Percentiles rank a stretch among this genome's conserved stretches.
Conservation (phyloP, 2,329 filamentous ascomycete species). For the Scortechinia acanthostroma region DNA sequence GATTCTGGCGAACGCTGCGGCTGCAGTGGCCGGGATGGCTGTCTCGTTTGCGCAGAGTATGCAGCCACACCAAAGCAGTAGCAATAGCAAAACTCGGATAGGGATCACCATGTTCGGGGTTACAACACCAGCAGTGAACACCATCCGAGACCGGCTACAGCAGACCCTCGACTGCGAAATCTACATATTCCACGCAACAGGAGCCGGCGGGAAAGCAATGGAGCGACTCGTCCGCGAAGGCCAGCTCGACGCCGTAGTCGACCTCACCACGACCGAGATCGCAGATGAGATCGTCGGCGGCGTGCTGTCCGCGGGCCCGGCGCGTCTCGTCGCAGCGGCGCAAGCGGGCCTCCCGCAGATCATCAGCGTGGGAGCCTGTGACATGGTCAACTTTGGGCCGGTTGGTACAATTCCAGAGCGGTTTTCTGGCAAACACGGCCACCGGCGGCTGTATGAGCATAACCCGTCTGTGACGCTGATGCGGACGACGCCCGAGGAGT, state of each 20-base stretch:
- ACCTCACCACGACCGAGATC: slow-evolving; percentile 54
- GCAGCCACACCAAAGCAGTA: slow-evolving; percentile 6
- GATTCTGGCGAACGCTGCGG: slow-evolving; percentile 44
- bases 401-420: slow-evolving; percentile 36
- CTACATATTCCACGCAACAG: slow-evolving; percentile 53
- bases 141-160: slow-evolving; percentile 31
- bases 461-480: slow-evolving; percentile 51
- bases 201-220: slow-evolving; percentile 52
- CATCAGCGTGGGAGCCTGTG: slow-evolving; percentile 34
- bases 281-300: slow-evolving; percentile 46
- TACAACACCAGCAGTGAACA: slow-evolving; percentile 46
- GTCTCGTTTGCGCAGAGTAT: slow-evolving; percentile 14
- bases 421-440: slow-evolving; percentile 16
- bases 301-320: slow-evolving; percentile 40
- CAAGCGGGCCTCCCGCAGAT: slow-evolving; percentile 39
- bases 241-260: slow-evolving; percentile 45
- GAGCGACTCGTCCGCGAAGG: slow-evolving; percentile 41
- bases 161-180: slow-evolving; percentile 27
- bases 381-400: slow-evolving; percentile 39
- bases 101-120: slow-evolving; percentile 59
- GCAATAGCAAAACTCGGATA: slow-evolving; percentile 18
- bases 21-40: slow-evolving; percentile 43
- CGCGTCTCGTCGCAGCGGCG: slow-evolving; percentile 38
- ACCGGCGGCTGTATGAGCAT: slow-evolving; percentile 39
- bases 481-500: slow-evolving; percentile 42